phyloP scores from a whole-genome alignment of 2,329 filamentous ascomycete genomes.

The Trichophyton simii region DNA sequence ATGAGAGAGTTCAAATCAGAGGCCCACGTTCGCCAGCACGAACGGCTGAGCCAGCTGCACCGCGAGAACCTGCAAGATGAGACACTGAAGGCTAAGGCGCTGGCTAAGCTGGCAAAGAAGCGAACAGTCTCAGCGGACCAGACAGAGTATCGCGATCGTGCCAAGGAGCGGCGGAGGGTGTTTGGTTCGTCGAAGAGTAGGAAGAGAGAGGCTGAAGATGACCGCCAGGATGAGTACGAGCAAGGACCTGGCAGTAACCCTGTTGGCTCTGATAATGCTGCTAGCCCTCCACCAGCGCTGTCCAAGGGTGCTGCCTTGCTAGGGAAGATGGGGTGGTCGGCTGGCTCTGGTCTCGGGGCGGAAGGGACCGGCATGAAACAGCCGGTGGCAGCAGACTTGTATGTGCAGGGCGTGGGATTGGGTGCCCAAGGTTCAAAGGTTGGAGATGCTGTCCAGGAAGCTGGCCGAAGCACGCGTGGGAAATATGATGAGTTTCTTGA shows the following conservation, averaged over 20 bases:
- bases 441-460: slow-evolving; percentile 38
- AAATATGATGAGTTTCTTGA: slow-evolving; percentile 38
- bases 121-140: slow-evolving; percentile 21
- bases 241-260: slow-evolving; percentile 2
- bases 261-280: slow-evolving; percentile 5
- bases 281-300: slow-evolving; percentile 18
- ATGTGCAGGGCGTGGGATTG: slow-evolving; percentile 38
- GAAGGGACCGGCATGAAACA: slow-evolving; percentile 37
- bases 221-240: slow-evolving; percentile 9
- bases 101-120: slow-evolving; percentile 33
- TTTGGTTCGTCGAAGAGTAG: slow-evolving; percentile 30
- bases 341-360: slow-evolving; percentile 37
- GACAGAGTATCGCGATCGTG: slow-evolving; percentile 36
- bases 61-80: slow-evolving; percentile 43
- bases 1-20: slow-evolving; percentile 45
- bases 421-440: slow-evolving; percentile 39
- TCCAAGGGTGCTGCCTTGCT: slow-evolving; percentile 41
- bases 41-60: slow-evolving; percentile 47
- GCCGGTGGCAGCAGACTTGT: slow-evolving; percentile 37
- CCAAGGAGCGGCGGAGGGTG: slow-evolving; percentile 33
- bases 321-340: slow-evolving; percentile 41
- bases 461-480: slow-evolving; percentile 36
- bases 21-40: slow-evolving; percentile 47
- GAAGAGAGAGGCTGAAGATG: slow-evolving; percentile 20
- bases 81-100: slow-evolving; percentile 31